phyloP scores from a whole-genome alignment of 495 filamentous ascomycete genomes.

The Gamarada debralockiae region DNA sequence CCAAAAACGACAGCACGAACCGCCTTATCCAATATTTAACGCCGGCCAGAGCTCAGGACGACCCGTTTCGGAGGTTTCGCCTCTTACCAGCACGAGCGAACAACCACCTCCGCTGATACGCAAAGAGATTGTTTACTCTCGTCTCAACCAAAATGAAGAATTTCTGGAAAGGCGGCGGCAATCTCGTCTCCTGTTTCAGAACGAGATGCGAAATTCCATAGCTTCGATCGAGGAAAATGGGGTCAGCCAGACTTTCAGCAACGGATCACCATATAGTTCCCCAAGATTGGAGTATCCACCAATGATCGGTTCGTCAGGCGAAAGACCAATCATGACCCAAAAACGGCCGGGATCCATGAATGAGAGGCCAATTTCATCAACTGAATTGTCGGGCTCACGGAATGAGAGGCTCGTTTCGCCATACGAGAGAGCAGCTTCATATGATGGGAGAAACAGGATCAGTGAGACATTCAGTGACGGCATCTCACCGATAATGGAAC shows the following conservation, averaged over 20 bases:
- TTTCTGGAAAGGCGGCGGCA: slow-evolving; percentile 16
- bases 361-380: not conserved
- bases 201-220: slow-evolving; percentile 12
- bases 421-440: no score
- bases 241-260: slow-evolving; percentile 5
- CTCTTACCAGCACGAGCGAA: not conserved
- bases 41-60: not conserved
- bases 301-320: no score
- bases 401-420: no score
- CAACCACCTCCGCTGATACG: slow-evolving; percentile 11
- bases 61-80: slow-evolving; percentile 8
- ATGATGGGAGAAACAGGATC: not conserved
- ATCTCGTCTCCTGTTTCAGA: slow-evolving; percentile 15
- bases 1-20: no score
- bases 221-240: slow-evolving; percentile 15
- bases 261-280: not conserved
- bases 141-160: slow-evolving; percentile 18
- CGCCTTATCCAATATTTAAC: no score
- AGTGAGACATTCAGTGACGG: not conserved
- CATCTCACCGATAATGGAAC: not conserved
- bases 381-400: not conserved
- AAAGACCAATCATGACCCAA: no score
- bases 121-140: slow-evolving; percentile 14
- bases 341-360: no score
- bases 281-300: no score